Evolutionary conservation across 495 filamentous ascomycete genomes (phyloP), one percentile per base, ranked within the genome.

Genomic region (Massariosphaeria phaeospora): DNA sequence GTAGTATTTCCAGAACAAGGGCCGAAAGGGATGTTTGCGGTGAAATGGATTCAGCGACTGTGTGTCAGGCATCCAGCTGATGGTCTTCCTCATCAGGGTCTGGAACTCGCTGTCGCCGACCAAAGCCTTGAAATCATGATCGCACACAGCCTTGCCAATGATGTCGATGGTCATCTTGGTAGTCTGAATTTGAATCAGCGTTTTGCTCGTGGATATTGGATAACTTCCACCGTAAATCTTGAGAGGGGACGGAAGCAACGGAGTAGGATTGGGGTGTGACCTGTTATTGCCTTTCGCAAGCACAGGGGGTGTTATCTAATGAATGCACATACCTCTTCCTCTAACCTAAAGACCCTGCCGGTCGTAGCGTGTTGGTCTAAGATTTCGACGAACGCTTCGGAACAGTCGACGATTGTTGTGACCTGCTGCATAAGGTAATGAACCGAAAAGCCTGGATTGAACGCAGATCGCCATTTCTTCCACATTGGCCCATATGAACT

Each of bases 81-180:
- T 10, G 18, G 30, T 23, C 5, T 34, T 48, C 0, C 54, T 42
- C 30, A 63, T 38, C 23, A 34, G 2, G 1, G 45, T 31, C 4
- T 55, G 27, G 33, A 59, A 55, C 24, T 54, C 49, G 26, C 59
- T 63, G 0, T 51, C 18, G 11, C 42, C 27, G 20, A 20, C 47
- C 11, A 54, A 44, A 1, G 60, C 36, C 1, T 47, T 40, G 40
- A 59, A 59, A 12, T 51, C 43, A 21, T 58, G 54, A 29, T 63
- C 54, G 11, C 46, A 48, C 34, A 62, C 41, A 15, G 50, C 48
- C 21, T 52, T 58, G 0, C 66, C 71, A 41, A 73, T 73, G 17
- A 73, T 55, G 53, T 73, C 70, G 13, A 73, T 55, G 15, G 70
- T 67, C 0, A 72, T 48, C 20, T 53, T 53, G 2, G 64, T 70